Percentiles rank a stretch among this genome's conserved stretches.
phyloP scores from a whole-genome alignment of 2,329 filamentous ascomycete species.

The Penicillium griseofulvum region DNA sequence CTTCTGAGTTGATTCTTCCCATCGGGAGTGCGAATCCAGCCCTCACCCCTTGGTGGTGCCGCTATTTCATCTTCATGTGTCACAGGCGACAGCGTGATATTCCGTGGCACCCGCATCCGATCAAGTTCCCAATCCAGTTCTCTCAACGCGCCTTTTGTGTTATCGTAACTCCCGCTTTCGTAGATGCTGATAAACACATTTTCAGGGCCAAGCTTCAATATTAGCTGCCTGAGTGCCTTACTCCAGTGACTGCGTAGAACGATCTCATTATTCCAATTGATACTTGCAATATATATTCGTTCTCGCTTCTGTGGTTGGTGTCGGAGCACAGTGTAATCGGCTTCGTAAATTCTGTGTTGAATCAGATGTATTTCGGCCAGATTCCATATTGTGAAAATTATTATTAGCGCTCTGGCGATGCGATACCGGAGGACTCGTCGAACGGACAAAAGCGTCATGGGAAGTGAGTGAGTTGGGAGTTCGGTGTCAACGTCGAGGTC shows the following conservation, averaged over 20 bases:
- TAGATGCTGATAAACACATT: conserved; percentile 68
- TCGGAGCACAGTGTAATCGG: conserved; percentile 8
- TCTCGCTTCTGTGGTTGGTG: conserved; percentile 16
- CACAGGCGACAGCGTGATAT: conserved; percentile 57
- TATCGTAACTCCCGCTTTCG: conserved; percentile 68
- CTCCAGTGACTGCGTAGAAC: conserved; percentile 64
- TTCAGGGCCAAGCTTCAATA: conserved; percentile 56
- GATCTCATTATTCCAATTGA: conserved; percentile 66
- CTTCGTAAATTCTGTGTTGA: conserved; percentile 14
- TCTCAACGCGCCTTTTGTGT: conserved; percentile 61
- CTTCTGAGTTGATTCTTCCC: conserved; percentile 58
- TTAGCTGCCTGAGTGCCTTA: conserved; percentile 57
- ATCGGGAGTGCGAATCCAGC: conserved; percentile 63
- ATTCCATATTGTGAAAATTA: conserved; percentile 22
- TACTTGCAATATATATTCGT: conserved; percentile 64
- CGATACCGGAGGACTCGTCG: conserved; percentile 15
- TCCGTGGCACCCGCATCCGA: conserved; percentile 52
- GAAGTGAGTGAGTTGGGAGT: conserved; percentile 5
- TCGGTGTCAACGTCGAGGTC: neutral
- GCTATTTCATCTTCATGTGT: conserved; percentile 59
- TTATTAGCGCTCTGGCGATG: conserved; percentile 15
- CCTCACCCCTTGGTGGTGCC: conserved; percentile 45
- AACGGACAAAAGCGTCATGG: conserved; percentile 14
- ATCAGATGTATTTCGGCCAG: conserved; percentile 20
- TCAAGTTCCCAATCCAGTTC: conserved; percentile 57